phyloP scores from a whole-genome alignment of 148 eudicot species.

The Cornus controversa region DNA sequence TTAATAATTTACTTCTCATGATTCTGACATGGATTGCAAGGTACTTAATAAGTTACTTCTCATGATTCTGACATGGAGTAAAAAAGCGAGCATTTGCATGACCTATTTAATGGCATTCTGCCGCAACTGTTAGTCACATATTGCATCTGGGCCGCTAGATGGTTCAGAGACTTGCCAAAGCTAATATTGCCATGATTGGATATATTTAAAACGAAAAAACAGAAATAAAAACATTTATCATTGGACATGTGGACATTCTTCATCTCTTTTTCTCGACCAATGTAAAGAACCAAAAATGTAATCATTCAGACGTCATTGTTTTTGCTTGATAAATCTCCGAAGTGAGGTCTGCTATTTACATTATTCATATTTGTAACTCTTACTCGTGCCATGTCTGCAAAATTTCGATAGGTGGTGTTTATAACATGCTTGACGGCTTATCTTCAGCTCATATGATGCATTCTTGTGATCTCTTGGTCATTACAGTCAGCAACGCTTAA shows the following conservation, averaged over 20 bases:
- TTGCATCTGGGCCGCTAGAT: background rate
- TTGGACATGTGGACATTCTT: background rate
- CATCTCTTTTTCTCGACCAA: no score
- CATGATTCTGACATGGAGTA: background rate
- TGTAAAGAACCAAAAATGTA: background rate
- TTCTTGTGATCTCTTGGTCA: background rate
- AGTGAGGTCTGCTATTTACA: no score
- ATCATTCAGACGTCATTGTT: background rate
- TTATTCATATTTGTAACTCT: background rate
- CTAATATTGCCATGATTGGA: background rate
- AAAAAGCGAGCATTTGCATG: background rate
- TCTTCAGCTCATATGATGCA: background rate
- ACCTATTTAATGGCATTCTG: background rate
- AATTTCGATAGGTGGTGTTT: background rate
- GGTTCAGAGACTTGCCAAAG: background rate
- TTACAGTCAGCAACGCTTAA: background rate
- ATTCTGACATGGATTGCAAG: background rate
- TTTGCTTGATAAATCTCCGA: no score
- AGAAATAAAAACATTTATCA: no score
- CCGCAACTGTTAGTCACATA: background rate
- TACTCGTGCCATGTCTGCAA: background rate
- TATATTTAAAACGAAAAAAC: background rate
- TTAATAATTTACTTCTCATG: background rate
- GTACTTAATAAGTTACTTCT: slow-evolving; percentile 7
- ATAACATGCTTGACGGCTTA: background rate